Conservation (phyloP, 768 basidiomycete genomes). For the Mycena rosella region DNA sequence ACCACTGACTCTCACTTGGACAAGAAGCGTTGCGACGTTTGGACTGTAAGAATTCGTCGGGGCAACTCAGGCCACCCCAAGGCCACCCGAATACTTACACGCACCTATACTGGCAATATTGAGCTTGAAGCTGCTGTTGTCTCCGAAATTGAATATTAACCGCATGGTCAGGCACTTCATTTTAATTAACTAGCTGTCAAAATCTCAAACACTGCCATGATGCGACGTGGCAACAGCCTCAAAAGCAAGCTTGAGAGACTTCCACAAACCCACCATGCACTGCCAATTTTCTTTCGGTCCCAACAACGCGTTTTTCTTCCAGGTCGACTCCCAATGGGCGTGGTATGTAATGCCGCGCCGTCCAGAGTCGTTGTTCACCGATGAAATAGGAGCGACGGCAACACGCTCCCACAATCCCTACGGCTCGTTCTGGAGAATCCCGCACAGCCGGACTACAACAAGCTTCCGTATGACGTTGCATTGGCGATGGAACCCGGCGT, state of each 20-base stretch:
- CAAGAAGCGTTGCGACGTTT: too few relatives aligned
- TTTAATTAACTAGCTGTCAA: neutral
- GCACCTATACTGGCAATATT: too few relatives aligned
- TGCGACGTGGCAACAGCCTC: conserved; percentile 1
- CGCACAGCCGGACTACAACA: conserved; percentile 1
- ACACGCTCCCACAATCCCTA: conserved; percentile 12
- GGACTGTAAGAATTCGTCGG: too few relatives aligned
- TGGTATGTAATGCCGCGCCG: conserved; percentile 3
- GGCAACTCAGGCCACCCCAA: too few relatives aligned
- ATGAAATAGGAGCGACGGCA: conserved; percentile 20
- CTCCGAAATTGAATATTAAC: too few relatives aligned
- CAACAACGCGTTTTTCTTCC: conserved; percentile 29
- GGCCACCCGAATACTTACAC: too few relatives aligned
- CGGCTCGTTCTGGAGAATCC: conserved; percentile 14
- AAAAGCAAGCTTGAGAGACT: neutral
- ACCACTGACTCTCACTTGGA: too few relatives aligned
- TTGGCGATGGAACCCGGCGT: conserved; percentile 28
- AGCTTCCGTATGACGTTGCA: conserved; percentile 21
- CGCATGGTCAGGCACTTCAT: neutral
- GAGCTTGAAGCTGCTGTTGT: too few relatives aligned
- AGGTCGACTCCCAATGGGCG: neutral
- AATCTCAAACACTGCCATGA: neutral
- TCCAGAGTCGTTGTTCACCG: neutral
- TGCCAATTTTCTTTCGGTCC: conserved; percentile 29
- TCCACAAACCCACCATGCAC: conserved; percentile 10